Base-by-base conservation (phyloP, 139 green algal species). In the Haematococcus sp. region DNA sequence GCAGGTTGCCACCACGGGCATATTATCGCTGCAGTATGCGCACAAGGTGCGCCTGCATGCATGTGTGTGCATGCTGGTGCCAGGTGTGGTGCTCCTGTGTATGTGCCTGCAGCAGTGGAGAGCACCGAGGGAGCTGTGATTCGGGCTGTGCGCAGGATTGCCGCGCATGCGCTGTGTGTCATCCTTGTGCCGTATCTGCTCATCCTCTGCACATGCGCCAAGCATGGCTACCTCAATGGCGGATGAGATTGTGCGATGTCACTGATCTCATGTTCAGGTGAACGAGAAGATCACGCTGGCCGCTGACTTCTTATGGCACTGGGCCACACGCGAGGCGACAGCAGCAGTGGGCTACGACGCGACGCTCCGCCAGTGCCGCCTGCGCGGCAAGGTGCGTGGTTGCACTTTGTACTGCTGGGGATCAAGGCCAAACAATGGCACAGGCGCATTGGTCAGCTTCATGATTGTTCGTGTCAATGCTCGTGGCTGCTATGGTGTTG, bases 311-410 rank as follows among this genome's bases (percentile, higher is more conserved):
- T 83, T 98, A 83, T 98, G 89, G 85, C 97, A 98, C 73, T 89
- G 87, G 74, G 92, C 93, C 65, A 78, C 76, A n/a, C 82, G 89
- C 1, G 95, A 99, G 76, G 93, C 93, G 19, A 92, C 76, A 0
- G 93, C 95, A 3, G 88, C 83, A 2, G 88, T 99, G 56, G 96
- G 96, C n/a, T 99, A 99, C 67, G 96, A 99, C 83, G 97, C 96
- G 78, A 93, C 91, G 34, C 85, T 99, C 65, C 75, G 92, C 11
- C 81, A 96, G 74, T 90, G 83, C 77, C 59, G 87, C 4, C 79
- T 95, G 68, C 73, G 85, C 4, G 84, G 90, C 20, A 84, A 86
- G 46, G 69, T 92, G 28, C 54, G 23, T 61, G 22, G 22, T 32
- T 61, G 54, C 54, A 61, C 23, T 61, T 4, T 61, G 54, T 27